phyloP scores from a whole-genome alignment of 108 stramenopile species.

The Epipyxis sp. region DNA sequence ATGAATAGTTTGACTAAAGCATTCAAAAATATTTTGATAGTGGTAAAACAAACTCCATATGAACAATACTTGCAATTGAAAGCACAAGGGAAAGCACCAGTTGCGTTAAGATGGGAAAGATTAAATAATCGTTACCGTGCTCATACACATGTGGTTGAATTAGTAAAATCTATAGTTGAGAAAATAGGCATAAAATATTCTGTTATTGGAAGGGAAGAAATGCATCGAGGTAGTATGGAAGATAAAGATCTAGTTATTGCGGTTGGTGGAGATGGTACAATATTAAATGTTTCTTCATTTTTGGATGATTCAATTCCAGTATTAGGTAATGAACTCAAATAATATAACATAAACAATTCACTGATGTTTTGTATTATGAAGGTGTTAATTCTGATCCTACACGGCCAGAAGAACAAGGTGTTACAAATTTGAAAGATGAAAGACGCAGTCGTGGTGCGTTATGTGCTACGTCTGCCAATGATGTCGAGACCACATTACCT shows the following conservation, averaged over 20 bases:
- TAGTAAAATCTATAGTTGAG: slow-evolving; percentile 32
- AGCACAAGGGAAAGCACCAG: slow-evolving; percentile 86
- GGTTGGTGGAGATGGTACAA: slow-evolving; percentile 93
- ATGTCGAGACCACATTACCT: slow-evolving; percentile 71
- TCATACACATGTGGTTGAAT: slow-evolving; percentile 80
- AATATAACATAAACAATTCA: too few relatives aligned
- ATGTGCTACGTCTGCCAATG: slow-evolving; percentile 69
- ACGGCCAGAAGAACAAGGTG: slow-evolving; percentile 40
- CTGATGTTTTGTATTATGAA: too few relatives aligned
- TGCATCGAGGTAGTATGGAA: slow-evolving; percentile 72
- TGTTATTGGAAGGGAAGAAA: slow-evolving; percentile 84
- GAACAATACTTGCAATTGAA: slow-evolving; percentile 78
- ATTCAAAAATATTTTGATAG: slow-evolving; percentile 67
- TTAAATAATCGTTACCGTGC: slow-evolving; percentile 70
- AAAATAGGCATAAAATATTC: slow-evolving; percentile 70
- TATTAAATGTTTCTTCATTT: slow-evolving; percentile 61
- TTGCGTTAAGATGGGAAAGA: slow-evolving; percentile 82
- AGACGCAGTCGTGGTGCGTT: slow-evolving; percentile 84
- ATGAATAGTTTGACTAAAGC: background rate
- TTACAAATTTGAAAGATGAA: slow-evolving; percentile 76
- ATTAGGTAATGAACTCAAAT: too few relatives aligned
- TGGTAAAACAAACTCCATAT: slow-evolving; percentile 93
- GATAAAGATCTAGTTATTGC: slow-evolving; percentile 86
- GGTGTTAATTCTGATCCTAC: slow-evolving; percentile 61
- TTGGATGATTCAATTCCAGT: slow-evolving; percentile 47